Percentiles rank a stretch among this genome's conserved stretches.
phyloP scores from a whole-genome alignment of 352 stramenopile species.

The Pythium monospermum region DNA sequence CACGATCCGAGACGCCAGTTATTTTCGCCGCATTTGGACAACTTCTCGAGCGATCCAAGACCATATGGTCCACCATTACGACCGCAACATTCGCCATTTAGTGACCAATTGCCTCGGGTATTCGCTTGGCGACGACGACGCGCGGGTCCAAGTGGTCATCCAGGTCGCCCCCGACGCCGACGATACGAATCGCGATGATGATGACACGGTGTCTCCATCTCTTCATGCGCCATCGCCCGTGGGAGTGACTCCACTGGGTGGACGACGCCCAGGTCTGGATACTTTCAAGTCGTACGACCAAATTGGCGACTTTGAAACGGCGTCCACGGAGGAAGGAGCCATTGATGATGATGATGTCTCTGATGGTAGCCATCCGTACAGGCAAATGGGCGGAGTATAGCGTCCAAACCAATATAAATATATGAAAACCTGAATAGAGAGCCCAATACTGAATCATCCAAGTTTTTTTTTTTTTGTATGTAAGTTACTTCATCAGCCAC shows the following conservation, averaged over 20 bases:
- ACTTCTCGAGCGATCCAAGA: conserved; percentile 55
- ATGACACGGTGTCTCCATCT: background rate
- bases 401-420: too few relatives aligned
- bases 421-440: too few relatives aligned
- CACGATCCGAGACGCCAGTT: conserved; percentile 53
- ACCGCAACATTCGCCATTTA: conserved; percentile 60
- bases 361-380: too few relatives aligned
- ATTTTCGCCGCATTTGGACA: conserved; percentile 68
- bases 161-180: conserved; percentile 13
- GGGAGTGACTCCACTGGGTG: background rate
- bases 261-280: background rate
- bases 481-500: too few relatives aligned
- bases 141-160: conserved; percentile 13
- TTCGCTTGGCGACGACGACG: background rate
- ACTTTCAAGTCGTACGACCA: conserved; percentile 5
- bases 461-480: too few relatives aligned
- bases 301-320: conserved; percentile 13
- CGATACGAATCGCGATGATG: background rate
- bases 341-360: too few relatives aligned
- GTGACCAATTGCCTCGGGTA: conserved; percentile 52
- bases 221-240: too few relatives aligned
- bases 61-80: conserved; percentile 83
- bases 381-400: too few relatives aligned
- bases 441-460: too few relatives aligned
- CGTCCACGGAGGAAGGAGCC: too few relatives aligned